These are phyloP conservation scores for Alternaria angustiovoidea DNA, from an alignment of 2,329 filamentous ascomycete genomes.

Conservation along the genomic window DNA sequence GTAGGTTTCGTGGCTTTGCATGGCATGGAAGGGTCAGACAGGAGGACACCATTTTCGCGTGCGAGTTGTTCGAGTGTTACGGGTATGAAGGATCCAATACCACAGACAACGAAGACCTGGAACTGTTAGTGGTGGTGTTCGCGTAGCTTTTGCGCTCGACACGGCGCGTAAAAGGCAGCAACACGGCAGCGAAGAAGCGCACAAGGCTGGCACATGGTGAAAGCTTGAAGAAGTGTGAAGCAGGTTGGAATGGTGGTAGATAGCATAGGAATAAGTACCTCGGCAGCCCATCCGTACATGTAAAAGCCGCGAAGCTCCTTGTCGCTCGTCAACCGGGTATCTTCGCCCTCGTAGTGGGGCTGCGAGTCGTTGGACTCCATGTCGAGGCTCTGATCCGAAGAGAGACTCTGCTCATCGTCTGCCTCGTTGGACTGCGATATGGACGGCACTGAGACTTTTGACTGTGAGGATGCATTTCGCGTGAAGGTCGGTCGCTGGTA, in stretches of 20 bases:
- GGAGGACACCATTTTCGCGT: constrained; percentile 86
- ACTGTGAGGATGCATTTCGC: constrained; percentile 44
- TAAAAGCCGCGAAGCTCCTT: constrained; percentile 96
- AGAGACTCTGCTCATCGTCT: constrained; percentile 54
- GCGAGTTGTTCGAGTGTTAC: constrained; percentile 94
- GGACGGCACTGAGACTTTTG: constrained; percentile 45
- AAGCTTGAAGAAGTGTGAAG: not conserved
- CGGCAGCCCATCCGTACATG: constrained; percentile 92
- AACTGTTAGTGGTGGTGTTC: constrained; percentile 9
- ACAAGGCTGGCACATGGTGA: not conserved
- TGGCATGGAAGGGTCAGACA: constrained; percentile 77
- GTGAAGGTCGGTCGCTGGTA: constrained; percentile 34
- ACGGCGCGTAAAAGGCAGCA: not conserved
- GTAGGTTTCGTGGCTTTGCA: constrained; percentile 72
- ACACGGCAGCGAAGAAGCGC: not conserved
- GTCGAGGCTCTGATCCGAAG: constrained; percentile 39
- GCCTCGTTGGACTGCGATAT: constrained; percentile 53
- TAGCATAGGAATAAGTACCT: constrained; percentile 54
- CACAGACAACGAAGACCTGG: constrained; percentile 88
- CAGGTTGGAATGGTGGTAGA: not conserved
- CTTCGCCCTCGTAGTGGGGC: constrained; percentile 79
- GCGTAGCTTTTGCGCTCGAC: not conserved
- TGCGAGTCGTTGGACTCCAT: constrained; percentile 44
- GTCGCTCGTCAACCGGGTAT: constrained; percentile 83
- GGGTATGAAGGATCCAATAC: constrained; percentile 85